Evolutionary conservation across 1,284 basidiomycete species (phyloP).

Genomic region (Cryptococcus depauperatus): DNA sequence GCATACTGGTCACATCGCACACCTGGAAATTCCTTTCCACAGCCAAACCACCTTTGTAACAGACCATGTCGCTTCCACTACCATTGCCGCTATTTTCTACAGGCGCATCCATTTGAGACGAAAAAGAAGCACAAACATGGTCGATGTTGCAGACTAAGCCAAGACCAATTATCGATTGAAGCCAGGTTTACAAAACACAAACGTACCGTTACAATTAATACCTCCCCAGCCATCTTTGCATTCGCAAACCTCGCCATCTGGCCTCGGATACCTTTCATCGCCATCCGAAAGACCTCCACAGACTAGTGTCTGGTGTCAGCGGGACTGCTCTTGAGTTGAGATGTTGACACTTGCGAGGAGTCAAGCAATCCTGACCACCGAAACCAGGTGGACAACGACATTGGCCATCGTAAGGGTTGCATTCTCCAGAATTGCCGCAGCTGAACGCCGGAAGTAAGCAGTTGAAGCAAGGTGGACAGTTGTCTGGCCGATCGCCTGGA

Average conservation of each 20-base stretch:
- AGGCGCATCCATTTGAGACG: slow-evolving; percentile 48
- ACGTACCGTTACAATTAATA: slow-evolving; percentile 88
- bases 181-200: background rate
- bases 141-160: slow-evolving; percentile 72
- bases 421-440: slow-evolving; percentile 77
- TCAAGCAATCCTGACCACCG: slow-evolving; percentile 80
- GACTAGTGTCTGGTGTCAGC: slow-evolving; percentile 46
- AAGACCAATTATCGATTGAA: background rate
- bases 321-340: background rate
- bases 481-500: slow-evolving; percentile 18
- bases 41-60: slow-evolving; percentile 83
- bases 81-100: slow-evolving; percentile 48
- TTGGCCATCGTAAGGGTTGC: slow-evolving; percentile 78
- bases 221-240: slow-evolving; percentile 93
- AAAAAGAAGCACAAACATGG: slow-evolving; percentile 66
- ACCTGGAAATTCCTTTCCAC: slow-evolving; percentile 91
- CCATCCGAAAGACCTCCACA: slow-evolving; percentile 89
- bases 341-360: slow-evolving; percentile 56
- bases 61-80: slow-evolving; percentile 67
- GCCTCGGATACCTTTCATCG: slow-evolving; percentile 68
- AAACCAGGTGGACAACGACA: slow-evolving; percentile 85
- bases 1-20: slow-evolving; percentile 92
- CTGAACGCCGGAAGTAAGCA: slow-evolving; percentile 72
- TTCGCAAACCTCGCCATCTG: slow-evolving; percentile 66
- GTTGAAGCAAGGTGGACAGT: slow-evolving; percentile 64